Percentiles rank a stretch among this genome's conserved stretches.
These are phyloP conservation scores for Geranium rotundifolium DNA, from an alignment of 345 rosid genomes.

Conservation along the genomic window DNA sequence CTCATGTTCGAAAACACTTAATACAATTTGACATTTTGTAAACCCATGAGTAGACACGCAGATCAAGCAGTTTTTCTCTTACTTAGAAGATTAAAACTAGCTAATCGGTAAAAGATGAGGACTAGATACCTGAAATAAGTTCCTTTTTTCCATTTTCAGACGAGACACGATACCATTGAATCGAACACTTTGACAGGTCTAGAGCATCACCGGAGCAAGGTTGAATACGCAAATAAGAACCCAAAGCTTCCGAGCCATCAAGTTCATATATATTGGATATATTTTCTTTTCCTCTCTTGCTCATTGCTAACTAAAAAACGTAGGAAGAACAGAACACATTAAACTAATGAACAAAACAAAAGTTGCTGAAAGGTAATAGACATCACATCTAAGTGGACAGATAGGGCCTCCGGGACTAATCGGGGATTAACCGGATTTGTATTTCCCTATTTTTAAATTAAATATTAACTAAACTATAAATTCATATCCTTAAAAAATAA, in stretches of 20 bases:
- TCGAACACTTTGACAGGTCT: conserved; percentile 54
- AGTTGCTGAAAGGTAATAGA: neutral
- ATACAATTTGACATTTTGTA: neutral
- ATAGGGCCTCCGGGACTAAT: too few relatives aligned
- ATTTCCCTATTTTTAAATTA: too few relatives aligned
- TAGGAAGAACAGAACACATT: neutral
- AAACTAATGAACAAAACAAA: neutral
- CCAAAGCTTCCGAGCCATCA: conserved; percentile 78
- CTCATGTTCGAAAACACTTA: neutral
- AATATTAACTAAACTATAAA: too few relatives aligned
- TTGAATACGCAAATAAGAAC: conserved; percentile 60
- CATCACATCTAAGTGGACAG: too few relatives aligned
- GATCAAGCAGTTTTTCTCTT: neutral
- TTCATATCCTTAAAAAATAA: too few relatives aligned
- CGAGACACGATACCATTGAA: conserved; percentile 80
- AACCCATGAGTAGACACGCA: neutral
- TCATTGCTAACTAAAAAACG: conserved; percentile 47
- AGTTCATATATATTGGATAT: conserved; percentile 47
- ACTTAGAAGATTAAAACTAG: neutral
- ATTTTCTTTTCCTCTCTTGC: conserved; percentile 46
- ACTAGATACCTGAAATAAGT: conserved; percentile 68
- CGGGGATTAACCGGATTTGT: too few relatives aligned
- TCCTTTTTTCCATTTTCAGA: conserved; percentile 68
- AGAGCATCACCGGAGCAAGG: conserved; percentile 58
- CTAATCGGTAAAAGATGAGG: neutral